Conservation (phyloP, 176 grass and related monocot genomes). For the Oryza longistaminata region DNA sequence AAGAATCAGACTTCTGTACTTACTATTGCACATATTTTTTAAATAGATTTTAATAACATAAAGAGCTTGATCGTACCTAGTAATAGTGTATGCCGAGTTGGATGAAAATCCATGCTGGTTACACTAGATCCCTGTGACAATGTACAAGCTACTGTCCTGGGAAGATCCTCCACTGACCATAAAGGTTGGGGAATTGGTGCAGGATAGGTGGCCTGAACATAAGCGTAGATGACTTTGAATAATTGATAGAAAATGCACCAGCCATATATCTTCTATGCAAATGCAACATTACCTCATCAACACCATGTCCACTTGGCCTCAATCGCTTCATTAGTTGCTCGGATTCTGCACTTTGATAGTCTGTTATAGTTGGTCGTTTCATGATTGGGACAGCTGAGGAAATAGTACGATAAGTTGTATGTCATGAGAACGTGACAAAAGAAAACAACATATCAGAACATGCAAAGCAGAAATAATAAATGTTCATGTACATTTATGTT, state of each 20-base stretch:
- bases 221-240: conserved; percentile 33
- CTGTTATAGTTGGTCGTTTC: conserved; percentile 79
- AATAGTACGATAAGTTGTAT: conserved; percentile 29
- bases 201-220: conserved; percentile 77
- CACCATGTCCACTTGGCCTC: conserved; percentile 63
- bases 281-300: conserved; percentile 77
- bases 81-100: conserved; percentile 76
- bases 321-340: conserved; percentile 96
- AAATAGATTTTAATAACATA: conserved; percentile 22
- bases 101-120: conserved; percentile 98
- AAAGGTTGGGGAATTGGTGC: conserved; percentile 61
- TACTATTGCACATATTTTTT: background rate
- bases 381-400: conserved; percentile 60
- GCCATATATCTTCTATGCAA: conserved; percentile 16
- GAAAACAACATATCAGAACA: conserved; percentile 18
- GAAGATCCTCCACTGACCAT: conserved; percentile 91
- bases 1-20: conserved; percentile 14
- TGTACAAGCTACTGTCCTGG: conserved; percentile 70
- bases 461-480: conserved; percentile 11
- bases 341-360: conserved; percentile 92
- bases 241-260: conserved; percentile 26
- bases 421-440: conserved; percentile 33
- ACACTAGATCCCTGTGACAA: conserved; percentile 80
- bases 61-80: conserved; percentile 56
- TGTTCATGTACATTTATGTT: conserved; percentile 1